Conservation (phyloP, 2,329 filamentous ascomycete species). For the Trichoderma brevicompactum region DNA sequence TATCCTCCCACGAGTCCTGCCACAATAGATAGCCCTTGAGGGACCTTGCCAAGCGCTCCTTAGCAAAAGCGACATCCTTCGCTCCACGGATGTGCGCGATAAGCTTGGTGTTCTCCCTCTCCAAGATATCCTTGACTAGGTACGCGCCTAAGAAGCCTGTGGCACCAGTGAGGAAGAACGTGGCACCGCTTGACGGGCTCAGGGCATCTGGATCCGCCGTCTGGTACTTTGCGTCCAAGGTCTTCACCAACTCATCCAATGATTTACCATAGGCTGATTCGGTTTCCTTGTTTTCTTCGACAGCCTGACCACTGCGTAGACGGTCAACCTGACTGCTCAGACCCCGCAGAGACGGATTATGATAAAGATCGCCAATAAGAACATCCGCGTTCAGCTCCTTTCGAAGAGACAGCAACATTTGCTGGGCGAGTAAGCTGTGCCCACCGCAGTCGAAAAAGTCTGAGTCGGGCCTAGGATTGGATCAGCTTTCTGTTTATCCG, state of each 20-base stretch:
- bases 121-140: slow-evolving; percentile 74
- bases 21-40: slow-evolving; percentile 81
- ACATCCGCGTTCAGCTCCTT: slow-evolving; percentile 40
- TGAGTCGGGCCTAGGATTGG: slow-evolving; percentile 41
- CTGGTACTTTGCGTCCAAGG: slow-evolving; percentile 51
- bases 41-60: slow-evolving; percentile 68
- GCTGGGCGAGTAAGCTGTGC: slow-evolving; percentile 63
- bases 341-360: slow-evolving; percentile 37
- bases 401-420: slow-evolving; percentile 70
- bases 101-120: slow-evolving; percentile 49
- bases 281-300: slow-evolving; percentile 42
- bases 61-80: slow-evolving; percentile 60
- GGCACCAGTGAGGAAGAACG: slow-evolving; percentile 82
- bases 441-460: slow-evolving; percentile 48
- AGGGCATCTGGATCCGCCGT: slow-evolving; percentile 44
- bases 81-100: slow-evolving; percentile 74
- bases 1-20: slow-evolving; percentile 67
- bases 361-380: slow-evolving; percentile 41
- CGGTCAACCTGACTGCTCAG: slow-evolving; percentile 41
- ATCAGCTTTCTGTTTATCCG: slow-evolving; percentile 23
- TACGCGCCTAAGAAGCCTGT: slow-evolving; percentile 80
- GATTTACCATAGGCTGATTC: slow-evolving; percentile 60
- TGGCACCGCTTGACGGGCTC: slow-evolving; percentile 43
- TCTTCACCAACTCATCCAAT: slow-evolving; percentile 53
- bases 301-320: slow-evolving; percentile 36